Base-by-base conservation (phyloP, 2,329 filamentous ascomycete species). In the Xylaria sp. region DNA sequence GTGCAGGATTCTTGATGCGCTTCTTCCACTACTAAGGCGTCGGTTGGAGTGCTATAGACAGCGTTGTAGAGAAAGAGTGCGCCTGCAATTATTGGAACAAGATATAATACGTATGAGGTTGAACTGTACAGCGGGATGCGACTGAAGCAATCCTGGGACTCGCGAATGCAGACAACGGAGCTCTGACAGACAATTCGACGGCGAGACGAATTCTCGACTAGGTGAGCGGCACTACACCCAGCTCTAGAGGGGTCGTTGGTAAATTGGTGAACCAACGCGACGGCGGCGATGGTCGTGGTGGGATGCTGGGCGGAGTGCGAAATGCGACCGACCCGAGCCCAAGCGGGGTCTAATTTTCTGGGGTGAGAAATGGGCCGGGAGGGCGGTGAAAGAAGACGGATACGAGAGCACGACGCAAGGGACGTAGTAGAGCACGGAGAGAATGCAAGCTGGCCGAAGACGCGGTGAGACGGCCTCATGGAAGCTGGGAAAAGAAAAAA, bases 41-140 rank as follows among this genome's bases (percentile, higher is more conserved):
- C 47, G 57, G 58, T 47, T n/a, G 32, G 54, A 12, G 56, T 51
- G 48, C 64, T 59, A 14, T 51, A 47, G 24, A 61, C 21, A 42
- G 68, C 36, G 30, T 62, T 68, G 71, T 75, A 76, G 50, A 71
- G 39, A 30, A 74, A 51, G 17, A 75, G 64, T 14, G 71, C 74
- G 62, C 65, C 69, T 42, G 70, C 65, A 67, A 72, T 45, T 27
- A 76, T 47, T 2, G 75, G 70, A 32, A 73, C 12, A 51, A 75
- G 63, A 69, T 73, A 76, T 30, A 77, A 65, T 63, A 69, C 59
- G 64, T 69, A 62, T 47, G 69, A 74, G 64, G 74, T 66, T 19
- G 67, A 69, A 64, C 69, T 67, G 27, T 14, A 57, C 51, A 76
- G 64, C 30, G 58, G 60, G 45, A 55, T 61, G 39, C 64, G 54